Conservation (phyloP, 768 basidiomycete genomes). For the Tricholoma furcatifolium region DNA sequence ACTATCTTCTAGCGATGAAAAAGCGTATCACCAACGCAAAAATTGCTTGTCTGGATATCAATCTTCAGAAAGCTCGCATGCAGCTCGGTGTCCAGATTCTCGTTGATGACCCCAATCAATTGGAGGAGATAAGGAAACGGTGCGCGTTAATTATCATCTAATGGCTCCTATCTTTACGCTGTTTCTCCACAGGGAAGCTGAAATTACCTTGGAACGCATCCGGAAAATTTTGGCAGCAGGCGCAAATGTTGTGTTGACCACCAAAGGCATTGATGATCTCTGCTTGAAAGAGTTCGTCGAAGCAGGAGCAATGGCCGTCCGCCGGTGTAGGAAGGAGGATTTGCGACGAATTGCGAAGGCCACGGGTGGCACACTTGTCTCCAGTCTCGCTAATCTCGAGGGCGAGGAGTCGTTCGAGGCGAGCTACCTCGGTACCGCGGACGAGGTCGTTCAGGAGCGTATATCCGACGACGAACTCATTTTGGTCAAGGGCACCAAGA, state of each 20-base stretch:
- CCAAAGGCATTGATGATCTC: slow-evolving; percentile 97
- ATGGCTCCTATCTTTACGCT: neutral
- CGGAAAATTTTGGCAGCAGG: slow-evolving; percentile 95
- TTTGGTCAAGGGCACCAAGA: slow-evolving; percentile 95
- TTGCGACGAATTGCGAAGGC: slow-evolving; percentile 95
- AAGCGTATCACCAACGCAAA: slow-evolving; percentile 90
- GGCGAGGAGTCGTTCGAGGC: slow-evolving; percentile 98
- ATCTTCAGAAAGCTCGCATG: slow-evolving; percentile 95
- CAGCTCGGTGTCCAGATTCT: slow-evolving; percentile 97
- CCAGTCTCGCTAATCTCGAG: slow-evolving; percentile 92
- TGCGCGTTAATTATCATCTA: slow-evolving; percentile 29
- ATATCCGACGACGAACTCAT: slow-evolving; percentile 99
- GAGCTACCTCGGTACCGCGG: slow-evolving; percentile 85
- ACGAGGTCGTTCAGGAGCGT: slow-evolving; percentile 95
- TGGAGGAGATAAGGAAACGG: slow-evolving; percentile 96
- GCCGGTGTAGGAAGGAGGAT: slow-evolving; percentile 97
- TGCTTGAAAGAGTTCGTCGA: slow-evolving; percentile 99
- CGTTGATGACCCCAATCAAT: slow-evolving; percentile 92
- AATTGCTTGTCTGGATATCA: slow-evolving; percentile 98
- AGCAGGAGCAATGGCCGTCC: slow-evolving; percentile 97
- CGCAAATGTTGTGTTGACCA: slow-evolving; percentile 95
- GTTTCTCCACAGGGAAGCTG: slow-evolving; percentile 69
- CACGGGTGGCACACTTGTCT: slow-evolving; percentile 91
- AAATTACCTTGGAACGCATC: slow-evolving; percentile 94
- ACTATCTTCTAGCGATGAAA: slow-evolving; percentile 79